Conservation (phyloP, 345 rosid genomes). For the Pistacia vera region DNA sequence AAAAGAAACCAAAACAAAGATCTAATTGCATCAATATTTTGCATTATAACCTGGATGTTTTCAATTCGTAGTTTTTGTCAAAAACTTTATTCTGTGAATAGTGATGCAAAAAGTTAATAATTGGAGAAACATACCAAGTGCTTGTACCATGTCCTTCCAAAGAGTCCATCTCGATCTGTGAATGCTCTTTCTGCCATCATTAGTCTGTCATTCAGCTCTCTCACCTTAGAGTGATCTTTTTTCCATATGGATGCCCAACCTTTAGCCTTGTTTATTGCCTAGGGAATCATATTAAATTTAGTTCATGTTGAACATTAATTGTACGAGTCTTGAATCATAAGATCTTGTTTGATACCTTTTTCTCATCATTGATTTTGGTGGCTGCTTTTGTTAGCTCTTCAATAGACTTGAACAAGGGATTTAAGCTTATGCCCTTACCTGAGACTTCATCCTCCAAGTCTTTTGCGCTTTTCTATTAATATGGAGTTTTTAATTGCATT, state of each 20-base stretch:
- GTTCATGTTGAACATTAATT: not conserved
- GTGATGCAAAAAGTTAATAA: no score
- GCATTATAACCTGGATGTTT: not conserved
- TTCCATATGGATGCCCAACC: conserved; percentile 36
- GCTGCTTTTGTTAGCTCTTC: conserved; percentile 59
- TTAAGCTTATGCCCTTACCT: conserved; percentile 38
- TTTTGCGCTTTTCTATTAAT: conserved; percentile 49
- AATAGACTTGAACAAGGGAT: conserved; percentile 60
- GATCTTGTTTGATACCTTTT: conserved; percentile 41
- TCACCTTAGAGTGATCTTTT: conserved; percentile 39
- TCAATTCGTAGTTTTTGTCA: not conserved
- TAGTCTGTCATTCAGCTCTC: conserved; percentile 73
- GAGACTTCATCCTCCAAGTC: conserved; percentile 52
- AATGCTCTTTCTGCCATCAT: conserved; percentile 86
- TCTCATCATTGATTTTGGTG: conserved; percentile 43
- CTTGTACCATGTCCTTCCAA: conserved; percentile 66
- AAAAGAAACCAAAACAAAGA: not conserved
- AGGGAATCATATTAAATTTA: conserved; percentile 17
- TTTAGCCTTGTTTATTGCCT: conserved; percentile 44
- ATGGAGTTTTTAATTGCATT: conserved; percentile 14
- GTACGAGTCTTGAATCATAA: conserved; percentile 12
- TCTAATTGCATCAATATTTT: not conserved
- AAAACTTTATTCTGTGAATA: not conserved
- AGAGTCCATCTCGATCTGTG: conserved; percentile 75
- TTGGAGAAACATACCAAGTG: conserved; percentile 54